A percentile compares a stretch with the other conserved stretches of the same genome.
These are phyloP conservation scores for Metschnikowia amazonensis DNA, from an alignment of 805 yeast species.

Conservation along the genomic window DNA sequence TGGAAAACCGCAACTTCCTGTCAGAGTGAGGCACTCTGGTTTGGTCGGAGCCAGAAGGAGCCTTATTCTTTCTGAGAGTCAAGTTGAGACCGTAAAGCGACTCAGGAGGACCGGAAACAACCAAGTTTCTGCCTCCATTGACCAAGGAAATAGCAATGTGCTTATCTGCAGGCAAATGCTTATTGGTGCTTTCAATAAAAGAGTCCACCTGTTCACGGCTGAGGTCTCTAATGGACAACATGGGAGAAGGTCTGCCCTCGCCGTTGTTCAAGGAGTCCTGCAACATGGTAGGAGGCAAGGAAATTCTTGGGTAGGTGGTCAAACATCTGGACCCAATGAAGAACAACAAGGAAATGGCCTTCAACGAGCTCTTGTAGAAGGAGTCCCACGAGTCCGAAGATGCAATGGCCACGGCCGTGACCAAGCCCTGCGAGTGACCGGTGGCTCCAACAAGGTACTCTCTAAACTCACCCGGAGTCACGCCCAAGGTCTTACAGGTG, in stretches of 20 bases:
- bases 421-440: constrained; percentile 89
- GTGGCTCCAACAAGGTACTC: constrained; percentile 67
- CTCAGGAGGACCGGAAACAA: constrained; percentile 97
- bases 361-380: constrained; percentile 65
- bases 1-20: constrained; percentile 89
- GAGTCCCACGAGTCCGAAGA: constrained; percentile 79
- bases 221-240: constrained; percentile 91
- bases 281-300: constrained; percentile 87
- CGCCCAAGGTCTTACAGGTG: constrained; percentile 78
- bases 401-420: constrained; percentile 89
- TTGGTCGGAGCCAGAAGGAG: constrained; percentile 91
- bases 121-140: constrained; percentile 94
- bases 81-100: constrained; percentile 93
- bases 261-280: constrained; percentile 90
- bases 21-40: constrained; percentile 90
- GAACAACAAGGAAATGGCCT: constrained; percentile 82
- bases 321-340: constrained; percentile 92
- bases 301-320: constrained; percentile 86
- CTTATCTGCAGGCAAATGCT: constrained; percentile 87
- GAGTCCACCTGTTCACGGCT: constrained; percentile 72
- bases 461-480: constrained; percentile 86
- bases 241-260: constrained; percentile 96
- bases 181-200: constrained; percentile 81
- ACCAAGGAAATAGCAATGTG: constrained; percentile 87
- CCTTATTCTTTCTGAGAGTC: constrained; percentile 88